phyloP scores from a whole-genome alignment of 2,329 filamentous ascomycete species.

The Fusarium algeriense region DNA sequence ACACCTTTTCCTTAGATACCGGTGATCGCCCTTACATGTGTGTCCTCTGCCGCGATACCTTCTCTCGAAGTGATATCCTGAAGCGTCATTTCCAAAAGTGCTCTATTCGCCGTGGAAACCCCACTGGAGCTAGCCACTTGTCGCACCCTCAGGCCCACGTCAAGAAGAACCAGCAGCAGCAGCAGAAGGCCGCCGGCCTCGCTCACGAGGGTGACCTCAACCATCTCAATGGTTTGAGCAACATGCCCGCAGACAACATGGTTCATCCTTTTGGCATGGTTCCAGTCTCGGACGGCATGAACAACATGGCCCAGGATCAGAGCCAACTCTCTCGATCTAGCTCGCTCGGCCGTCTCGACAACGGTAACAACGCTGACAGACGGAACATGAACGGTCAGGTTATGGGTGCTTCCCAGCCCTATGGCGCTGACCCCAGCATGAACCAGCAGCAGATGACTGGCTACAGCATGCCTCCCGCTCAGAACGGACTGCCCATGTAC shows the following conservation, averaged over 20 bases:
- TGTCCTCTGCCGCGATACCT: constrained; percentile 96
- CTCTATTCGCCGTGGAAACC: constrained; percentile 94
- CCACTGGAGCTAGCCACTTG: constrained; percentile 92
- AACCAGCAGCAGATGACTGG: constrained; percentile 72
- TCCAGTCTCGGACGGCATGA: constrained; percentile 68
- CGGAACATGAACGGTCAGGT: constrained; percentile 66
- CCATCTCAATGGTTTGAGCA: constrained; percentile 72
- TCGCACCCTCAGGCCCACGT: constrained; percentile 92
- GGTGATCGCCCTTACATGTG: constrained; percentile 99
- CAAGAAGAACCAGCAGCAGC: constrained; percentile 77
- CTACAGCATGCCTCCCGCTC: constrained; percentile 72
- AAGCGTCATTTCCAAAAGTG: constrained; percentile 99
- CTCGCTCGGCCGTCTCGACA: constrained; percentile 70
- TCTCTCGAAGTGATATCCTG: constrained; percentile 96
- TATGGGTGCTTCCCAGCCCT: constrained; percentile 66
- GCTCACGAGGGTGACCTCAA: constrained; percentile 67
- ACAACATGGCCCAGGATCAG: constrained; percentile 71
- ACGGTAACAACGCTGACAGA: constrained; percentile 67
- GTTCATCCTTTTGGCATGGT: constrained; percentile 70
- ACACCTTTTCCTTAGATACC: constrained; percentile 74
- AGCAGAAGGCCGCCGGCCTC: constrained; percentile 67
- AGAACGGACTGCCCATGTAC: constrained; percentile 75
- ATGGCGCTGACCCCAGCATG: constrained; percentile 72
- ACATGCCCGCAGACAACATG: constrained; percentile 68
- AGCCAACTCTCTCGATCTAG: constrained; percentile 71